Evolutionary conservation across 805 yeast genomes (phyloP).

Genomic region (Yamadazyma tumulicola): DNA sequence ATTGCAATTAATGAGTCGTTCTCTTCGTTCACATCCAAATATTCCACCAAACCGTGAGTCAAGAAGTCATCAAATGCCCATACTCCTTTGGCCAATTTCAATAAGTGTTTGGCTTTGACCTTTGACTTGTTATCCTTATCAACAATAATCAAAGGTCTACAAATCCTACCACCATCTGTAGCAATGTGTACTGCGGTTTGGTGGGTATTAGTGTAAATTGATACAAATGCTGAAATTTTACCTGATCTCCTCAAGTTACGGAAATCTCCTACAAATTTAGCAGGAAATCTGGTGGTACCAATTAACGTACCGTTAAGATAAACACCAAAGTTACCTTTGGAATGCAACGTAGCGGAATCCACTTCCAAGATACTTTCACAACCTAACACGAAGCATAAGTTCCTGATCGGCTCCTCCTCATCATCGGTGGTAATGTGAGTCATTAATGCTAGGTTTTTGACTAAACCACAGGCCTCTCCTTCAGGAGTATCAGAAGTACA

Average conservation of each 20-base stretch:
- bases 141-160: constrained; percentile 92
- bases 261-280: constrained; percentile 74
- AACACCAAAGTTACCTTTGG: constrained; percentile 76
- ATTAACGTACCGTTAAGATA: constrained; percentile 91
- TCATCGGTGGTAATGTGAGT: constrained; percentile 98
- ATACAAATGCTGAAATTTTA: constrained; percentile 82
- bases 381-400: constrained; percentile 77
- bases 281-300: constrained; percentile 86
- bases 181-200: constrained; percentile 95
- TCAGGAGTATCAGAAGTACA: constrained; percentile 99
- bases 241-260: constrained; percentile 81
- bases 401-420: constrained; percentile 84
- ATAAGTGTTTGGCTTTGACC: constrained; percentile 70
- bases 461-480: constrained; percentile 99
- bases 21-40: constrained; percentile 95
- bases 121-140: constrained; percentile 59
- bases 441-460: constrained; percentile 94
- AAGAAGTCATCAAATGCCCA: constrained; percentile 92
- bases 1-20: constrained; percentile 91
- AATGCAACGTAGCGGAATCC: constrained; percentile 80
- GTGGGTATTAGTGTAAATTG: constrained; percentile 85
- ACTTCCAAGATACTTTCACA: constrained; percentile 80
- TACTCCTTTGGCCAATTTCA: constrained; percentile 58
- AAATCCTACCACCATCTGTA: constrained; percentile 97
- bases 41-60: constrained; percentile 83